Percentiles rank a stretch among this genome's conserved stretches.
Conservation (phyloP, 2,329 filamentous ascomycete genomes). For the Paraconiothyrium sp. region DNA sequence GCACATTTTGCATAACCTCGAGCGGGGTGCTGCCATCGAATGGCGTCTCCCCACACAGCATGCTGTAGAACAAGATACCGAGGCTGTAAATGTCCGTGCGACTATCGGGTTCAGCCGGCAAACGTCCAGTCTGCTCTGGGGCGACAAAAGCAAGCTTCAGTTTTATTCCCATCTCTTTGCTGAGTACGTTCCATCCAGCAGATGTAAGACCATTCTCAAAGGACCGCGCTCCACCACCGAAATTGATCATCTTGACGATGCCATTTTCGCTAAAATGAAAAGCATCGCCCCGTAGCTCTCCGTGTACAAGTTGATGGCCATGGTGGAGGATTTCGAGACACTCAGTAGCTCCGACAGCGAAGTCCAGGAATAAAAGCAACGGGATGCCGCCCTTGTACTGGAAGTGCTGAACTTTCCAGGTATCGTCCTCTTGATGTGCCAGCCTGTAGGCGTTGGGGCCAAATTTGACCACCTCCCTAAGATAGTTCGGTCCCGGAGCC, state of each 20-base stretch:
- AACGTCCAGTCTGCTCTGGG: constrained; percentile 91
- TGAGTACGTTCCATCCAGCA: constrained; percentile 85
- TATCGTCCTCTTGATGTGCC: constrained; percentile 24
- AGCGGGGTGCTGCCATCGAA: constrained; percentile 83
- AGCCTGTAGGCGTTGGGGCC: constrained; percentile 67
- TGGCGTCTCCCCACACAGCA: constrained; percentile 74
- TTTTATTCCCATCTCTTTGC: constrained; percentile 84
- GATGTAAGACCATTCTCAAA: constrained; percentile 90
- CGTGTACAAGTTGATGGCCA: constrained; percentile 84
- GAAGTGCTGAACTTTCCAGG: constrained; percentile 25
- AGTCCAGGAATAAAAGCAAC: constrained; percentile 82
- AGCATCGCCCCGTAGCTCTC: constrained; percentile 88
- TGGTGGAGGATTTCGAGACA: constrained; percentile 93
- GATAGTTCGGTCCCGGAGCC: constrained; percentile 76
- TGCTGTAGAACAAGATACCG: constrained; percentile 86
- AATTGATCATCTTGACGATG: constrained; percentile 80
- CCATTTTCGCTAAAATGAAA: constrained; percentile 86
- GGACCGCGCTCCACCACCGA: constrained; percentile 84
- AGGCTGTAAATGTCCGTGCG: constrained; percentile 94
- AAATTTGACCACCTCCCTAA: constrained; percentile 76
- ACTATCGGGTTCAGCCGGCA: constrained; percentile 79
- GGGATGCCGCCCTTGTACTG: constrained; percentile 67
- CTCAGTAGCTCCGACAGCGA: constrained; percentile 86
- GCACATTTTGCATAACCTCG: constrained; percentile 89
- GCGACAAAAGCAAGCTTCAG: constrained; percentile 92